phyloP scores from a whole-genome alignment of 805 yeast genomes.

The Metschnikowia sp. region DNA sequence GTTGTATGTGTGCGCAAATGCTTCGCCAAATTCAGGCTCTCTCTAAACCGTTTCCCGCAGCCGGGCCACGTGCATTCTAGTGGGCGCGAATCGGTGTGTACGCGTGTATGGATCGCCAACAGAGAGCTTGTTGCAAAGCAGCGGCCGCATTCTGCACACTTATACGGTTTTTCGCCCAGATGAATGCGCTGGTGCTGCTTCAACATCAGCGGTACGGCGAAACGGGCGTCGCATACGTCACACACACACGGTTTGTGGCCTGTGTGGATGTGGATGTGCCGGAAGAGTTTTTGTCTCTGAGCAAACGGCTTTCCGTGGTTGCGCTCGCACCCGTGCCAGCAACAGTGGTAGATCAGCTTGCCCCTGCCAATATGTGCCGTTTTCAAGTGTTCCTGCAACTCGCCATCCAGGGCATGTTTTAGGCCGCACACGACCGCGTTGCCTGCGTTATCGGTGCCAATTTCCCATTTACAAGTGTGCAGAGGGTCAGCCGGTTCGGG shows the following conservation, averaged over 20 bases:
- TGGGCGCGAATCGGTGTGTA: conserved; percentile 91
- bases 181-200: conserved; percentile 81
- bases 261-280: conserved; percentile 90
- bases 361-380: conserved; percentile 72
- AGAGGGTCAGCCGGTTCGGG: conserved; percentile 19
- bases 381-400: conserved; percentile 68
- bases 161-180: conserved; percentile 85
- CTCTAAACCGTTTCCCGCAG: conserved; percentile 83
- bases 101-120: conserved; percentile 75
- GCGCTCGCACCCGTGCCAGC: conserved; percentile 78
- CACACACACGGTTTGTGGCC: conserved; percentile 79
- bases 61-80: conserved; percentile 73
- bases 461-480: conserved; percentile 47
- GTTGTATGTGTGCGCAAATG: conserved; percentile 78
- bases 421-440: conserved; percentile 45
- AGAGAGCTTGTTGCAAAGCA: conserved; percentile 79
- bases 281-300: conserved; percentile 79
- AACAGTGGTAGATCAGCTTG: conserved; percentile 62
- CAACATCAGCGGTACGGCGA: conserved; percentile 75
- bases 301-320: conserved; percentile 54
- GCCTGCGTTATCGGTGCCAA: conserved; percentile 27
- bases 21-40: conserved; percentile 82
- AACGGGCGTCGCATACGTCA: conserved; percentile 59
- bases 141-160: conserved; percentile 71
- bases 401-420: conserved; percentile 51